Conservation (phyloP, 2,329 filamentous ascomycete species). For the Ophiostoma piceae region DNA sequence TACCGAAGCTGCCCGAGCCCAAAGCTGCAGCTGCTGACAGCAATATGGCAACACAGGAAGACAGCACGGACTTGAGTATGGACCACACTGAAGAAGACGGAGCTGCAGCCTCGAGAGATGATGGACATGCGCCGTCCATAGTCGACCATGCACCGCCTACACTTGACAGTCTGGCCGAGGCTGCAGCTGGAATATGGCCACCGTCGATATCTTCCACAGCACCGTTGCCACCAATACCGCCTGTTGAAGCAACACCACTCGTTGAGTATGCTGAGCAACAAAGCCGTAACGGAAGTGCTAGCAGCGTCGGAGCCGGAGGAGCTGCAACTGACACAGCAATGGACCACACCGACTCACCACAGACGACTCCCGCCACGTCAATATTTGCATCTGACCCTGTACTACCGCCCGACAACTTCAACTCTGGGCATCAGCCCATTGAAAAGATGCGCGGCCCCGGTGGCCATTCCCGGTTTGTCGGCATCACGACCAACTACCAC, state of each 20-base stretch:
- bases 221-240: not conserved
- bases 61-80: not conserved
- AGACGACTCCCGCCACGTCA: not conserved
- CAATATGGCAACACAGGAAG: not conserved
- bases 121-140: not conserved
- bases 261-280: not conserved
- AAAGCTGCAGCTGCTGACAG: not conserved
- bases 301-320: not conserved
- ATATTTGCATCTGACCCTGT: not conserved
- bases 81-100: not conserved
- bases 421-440: not conserved
- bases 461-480: constrained; percentile 23
- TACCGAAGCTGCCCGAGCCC: not conserved
- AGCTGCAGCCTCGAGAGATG: not conserved
- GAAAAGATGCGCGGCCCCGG: constrained; percentile 17
- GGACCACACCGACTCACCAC: not conserved
- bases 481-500: constrained; percentile 25
- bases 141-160: not conserved
- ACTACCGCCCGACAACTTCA: not conserved
- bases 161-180: not conserved
- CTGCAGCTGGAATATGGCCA: not conserved
- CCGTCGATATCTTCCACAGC: not conserved
- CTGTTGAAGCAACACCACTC: not conserved
- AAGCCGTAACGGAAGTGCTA: not conserved
- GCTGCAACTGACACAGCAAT: not conserved